Evolutionary conservation across 208 protist genomes (phyloP).

Genomic region (Trichomonas tenax): DNA sequence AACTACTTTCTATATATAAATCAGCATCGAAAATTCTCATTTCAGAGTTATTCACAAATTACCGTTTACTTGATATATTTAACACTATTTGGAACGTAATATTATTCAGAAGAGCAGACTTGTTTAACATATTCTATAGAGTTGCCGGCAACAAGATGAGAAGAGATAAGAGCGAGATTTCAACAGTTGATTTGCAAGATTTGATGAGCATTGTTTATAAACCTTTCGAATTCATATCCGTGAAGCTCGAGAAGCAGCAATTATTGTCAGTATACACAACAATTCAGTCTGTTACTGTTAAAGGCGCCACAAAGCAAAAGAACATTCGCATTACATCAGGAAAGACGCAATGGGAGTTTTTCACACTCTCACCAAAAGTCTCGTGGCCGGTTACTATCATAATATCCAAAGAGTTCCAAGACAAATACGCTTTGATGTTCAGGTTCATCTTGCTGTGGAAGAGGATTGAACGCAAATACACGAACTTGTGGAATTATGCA

Average conservation of each 20-base stretch:
- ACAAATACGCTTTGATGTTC: background rate
- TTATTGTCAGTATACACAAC: background rate
- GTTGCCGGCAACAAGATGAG: background rate
- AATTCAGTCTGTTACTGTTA: background rate
- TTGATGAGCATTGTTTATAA: background rate
- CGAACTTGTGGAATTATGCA: background rate
- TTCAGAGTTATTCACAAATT: background rate
- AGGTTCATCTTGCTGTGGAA: background rate
- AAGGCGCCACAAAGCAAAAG: background rate
- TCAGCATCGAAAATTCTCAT: background rate
- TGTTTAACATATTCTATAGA: background rate
- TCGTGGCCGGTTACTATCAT: background rate
- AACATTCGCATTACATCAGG: background rate
- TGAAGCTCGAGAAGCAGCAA: background rate
- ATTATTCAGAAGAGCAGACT: background rate
- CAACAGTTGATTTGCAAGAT: background rate
- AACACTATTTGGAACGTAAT: background rate
- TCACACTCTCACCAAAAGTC: background rate
- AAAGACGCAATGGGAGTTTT: background rate
- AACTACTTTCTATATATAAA: background rate
- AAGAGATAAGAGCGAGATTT: background rate
- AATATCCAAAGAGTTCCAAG: background rate
- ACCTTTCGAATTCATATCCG: background rate
- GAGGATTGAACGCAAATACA: background rate
- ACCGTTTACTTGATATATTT: background rate